phyloP scores from a whole-genome alignment of 139 green algal genomes.

The Volvox reticuliferus region DNA sequence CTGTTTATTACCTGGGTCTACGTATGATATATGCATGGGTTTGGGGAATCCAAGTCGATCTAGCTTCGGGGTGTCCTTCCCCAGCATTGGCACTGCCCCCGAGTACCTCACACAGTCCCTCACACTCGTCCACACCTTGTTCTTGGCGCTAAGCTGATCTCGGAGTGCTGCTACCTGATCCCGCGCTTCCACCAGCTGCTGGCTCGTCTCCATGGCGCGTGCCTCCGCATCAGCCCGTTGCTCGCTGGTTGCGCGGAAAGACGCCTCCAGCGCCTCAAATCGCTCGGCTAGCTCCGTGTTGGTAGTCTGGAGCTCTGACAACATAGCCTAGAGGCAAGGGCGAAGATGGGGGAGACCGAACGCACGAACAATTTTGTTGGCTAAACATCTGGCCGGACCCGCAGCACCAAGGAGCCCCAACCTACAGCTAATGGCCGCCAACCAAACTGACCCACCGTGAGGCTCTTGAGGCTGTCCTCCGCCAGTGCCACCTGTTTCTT shows the following conservation, averaged over 20 bases:
- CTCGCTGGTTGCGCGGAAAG: not conserved
- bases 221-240: not conserved
- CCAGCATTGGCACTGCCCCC: too few relatives aligned
- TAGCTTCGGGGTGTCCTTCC: too few relatives aligned
- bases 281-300: conserved; percentile 11
- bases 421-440: too few relatives aligned
- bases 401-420: too few relatives aligned
- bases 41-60: too few relatives aligned
- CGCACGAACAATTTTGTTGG: too few relatives aligned
- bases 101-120: too few relatives aligned
- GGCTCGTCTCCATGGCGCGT: not conserved
- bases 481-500: not conserved
- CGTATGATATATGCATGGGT: too few relatives aligned
- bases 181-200: conserved; percentile 23
- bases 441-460: conserved; percentile 11
- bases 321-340: not conserved
- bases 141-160: conserved; percentile 11
- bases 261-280: conserved; percentile 16
- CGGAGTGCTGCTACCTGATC: conserved; percentile 1
- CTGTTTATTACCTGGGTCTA: too few relatives aligned
- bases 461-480: not conserved
- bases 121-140: not conserved
- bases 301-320: conserved; percentile 21
- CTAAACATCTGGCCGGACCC: too few relatives aligned
- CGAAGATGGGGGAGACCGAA: not conserved